Conservation (phyloP, 2,329 filamentous ascomycete species). For the Rutstroemia sp. region DNA sequence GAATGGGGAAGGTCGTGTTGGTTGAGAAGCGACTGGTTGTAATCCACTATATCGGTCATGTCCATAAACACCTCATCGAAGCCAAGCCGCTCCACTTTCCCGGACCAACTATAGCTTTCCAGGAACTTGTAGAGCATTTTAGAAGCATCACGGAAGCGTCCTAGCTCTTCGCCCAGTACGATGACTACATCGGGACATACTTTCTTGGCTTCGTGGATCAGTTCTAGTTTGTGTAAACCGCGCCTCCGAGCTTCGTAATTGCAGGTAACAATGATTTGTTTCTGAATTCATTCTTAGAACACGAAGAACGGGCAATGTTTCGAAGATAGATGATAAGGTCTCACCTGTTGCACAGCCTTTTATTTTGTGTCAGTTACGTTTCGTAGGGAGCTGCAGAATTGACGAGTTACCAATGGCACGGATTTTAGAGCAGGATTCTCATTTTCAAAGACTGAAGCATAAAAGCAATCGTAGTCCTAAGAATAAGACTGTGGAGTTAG, state of each 20-base stretch:
- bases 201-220: conserved; percentile 72
- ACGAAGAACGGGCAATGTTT: background rate
- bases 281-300: conserved; percentile 32
- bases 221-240: conserved; percentile 76
- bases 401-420: conserved; percentile 58
- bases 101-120: conserved; percentile 67
- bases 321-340: background rate
- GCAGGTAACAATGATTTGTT: conserved; percentile 73
- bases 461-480: conserved; percentile 85
- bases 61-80: conserved; percentile 77
- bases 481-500: background rate
- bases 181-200: conserved; percentile 79
- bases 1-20: conserved; percentile 53
- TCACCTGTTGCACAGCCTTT: conserved; percentile 29
- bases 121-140: conserved; percentile 73
- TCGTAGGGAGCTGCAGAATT: conserved; percentile 41
- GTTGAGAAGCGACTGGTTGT: conserved; percentile 71
- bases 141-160: conserved; percentile 76
- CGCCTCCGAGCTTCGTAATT: conserved; percentile 81
- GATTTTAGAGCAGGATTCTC: conserved; percentile 66
- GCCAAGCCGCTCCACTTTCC: conserved; percentile 71
- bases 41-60: conserved; percentile 77
- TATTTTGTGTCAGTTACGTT: conserved; percentile 14
- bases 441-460: conserved; percentile 78
- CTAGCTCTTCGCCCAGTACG: conserved; percentile 79